These are phyloP conservation scores for Cladophialophora immunda DNA, from an alignment of 2,329 filamentous ascomycete genomes.

Conservation along the genomic window DNA sequence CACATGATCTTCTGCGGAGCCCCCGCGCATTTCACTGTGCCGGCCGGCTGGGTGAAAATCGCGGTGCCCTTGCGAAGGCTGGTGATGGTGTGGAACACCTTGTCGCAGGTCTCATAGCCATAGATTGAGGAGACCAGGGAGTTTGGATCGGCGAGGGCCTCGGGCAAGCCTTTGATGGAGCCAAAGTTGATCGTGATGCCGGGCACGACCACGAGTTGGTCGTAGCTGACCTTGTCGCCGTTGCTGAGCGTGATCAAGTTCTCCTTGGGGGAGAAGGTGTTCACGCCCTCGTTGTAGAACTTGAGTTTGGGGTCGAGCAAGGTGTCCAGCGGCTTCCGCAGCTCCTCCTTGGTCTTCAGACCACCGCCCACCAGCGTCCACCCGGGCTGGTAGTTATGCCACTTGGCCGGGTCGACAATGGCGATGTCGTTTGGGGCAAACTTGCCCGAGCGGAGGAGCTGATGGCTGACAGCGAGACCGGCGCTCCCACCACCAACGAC, in stretches of 20 bases:
- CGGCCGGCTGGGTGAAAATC: slow-evolving; percentile 68
- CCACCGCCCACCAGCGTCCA: slow-evolving; percentile 75
- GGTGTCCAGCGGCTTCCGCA: slow-evolving; percentile 60
- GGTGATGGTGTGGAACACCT: slow-evolving; percentile 60
- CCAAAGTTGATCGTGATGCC: slow-evolving; percentile 63
- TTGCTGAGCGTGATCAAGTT: slow-evolving; percentile 65
- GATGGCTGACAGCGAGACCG: slow-evolving; percentile 71
- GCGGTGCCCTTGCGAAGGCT: slow-evolving; percentile 60
- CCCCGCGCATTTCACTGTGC: slow-evolving; percentile 68
- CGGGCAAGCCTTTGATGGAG: slow-evolving; percentile 64
- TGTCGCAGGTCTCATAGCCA: slow-evolving; percentile 64
- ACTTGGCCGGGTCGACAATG: slow-evolving; percentile 68
- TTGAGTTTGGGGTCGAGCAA: slow-evolving; percentile 69
- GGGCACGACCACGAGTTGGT: slow-evolving; percentile 71
- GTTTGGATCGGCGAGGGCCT: slow-evolving; percentile 60
- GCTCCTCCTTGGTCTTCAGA: slow-evolving; percentile 68
- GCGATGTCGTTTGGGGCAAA: slow-evolving; percentile 70
- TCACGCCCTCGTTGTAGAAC: slow-evolving; percentile 65
- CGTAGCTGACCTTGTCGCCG: slow-evolving; percentile 67
- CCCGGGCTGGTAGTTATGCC: slow-evolving; percentile 74
- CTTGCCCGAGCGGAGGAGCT: slow-evolving; percentile 68
- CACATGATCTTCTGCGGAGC: slow-evolving; percentile 71
- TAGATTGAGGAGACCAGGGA: slow-evolving; percentile 66
- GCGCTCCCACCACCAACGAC: slow-evolving; percentile 73
- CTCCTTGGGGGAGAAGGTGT: slow-evolving; percentile 62